Base-by-base conservation (phyloP, 73 alveolate species). In the Paramecium pentaurelia region DNA sequence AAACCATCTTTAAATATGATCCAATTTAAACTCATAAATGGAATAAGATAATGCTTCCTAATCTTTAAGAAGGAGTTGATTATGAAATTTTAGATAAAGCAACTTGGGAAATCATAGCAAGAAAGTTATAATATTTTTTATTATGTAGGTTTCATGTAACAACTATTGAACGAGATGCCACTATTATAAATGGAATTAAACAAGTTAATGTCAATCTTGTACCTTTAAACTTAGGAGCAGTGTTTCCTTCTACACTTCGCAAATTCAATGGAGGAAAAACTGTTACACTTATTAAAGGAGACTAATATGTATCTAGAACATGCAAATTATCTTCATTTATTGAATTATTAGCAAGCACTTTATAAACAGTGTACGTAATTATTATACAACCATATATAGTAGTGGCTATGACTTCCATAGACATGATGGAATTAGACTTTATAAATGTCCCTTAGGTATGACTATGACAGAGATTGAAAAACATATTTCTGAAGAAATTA, bases 71-170 rank as follows among this genome's bases (percentile, higher is more conserved):
- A 18, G 71, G 47, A 42, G 77, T 80, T 9, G 91, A 80, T 80
- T 80, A 80, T 25, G 91, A 80, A 80, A 80, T 80, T 20, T 44
- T 80, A 10, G 91, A 80, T 80, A 45, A 45, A 30, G 91, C 71
- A 18, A 20, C 64, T 44, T 80, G 91, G 91, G 44, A 42, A 10
- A 20, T 80, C 49, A 80, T 80, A 45, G n/a, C 91, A 5, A 20
- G n/a, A 32, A 80, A 80, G 91, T 80, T 2, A 8, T 27, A 14
- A 20, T 27, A 20, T 80, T 80, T 40, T 25, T 18, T 8, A 40
- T 80, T 20, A 38, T 27, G 20, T 80, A 80, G 71, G 38, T 49
- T 45, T 30, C 71, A 27, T 25, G 30, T n/a, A 3, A 80, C 45
- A 16, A 12, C 91, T 3, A 80, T 80, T 3, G 71, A 80, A 47